A percentile compares a stretch with the other conserved stretches of the same genome.
These are phyloP conservation scores for Pisolithus sp. DNA, from an alignment of 768 basidiomycete species.

Conservation along the genomic window DNA sequence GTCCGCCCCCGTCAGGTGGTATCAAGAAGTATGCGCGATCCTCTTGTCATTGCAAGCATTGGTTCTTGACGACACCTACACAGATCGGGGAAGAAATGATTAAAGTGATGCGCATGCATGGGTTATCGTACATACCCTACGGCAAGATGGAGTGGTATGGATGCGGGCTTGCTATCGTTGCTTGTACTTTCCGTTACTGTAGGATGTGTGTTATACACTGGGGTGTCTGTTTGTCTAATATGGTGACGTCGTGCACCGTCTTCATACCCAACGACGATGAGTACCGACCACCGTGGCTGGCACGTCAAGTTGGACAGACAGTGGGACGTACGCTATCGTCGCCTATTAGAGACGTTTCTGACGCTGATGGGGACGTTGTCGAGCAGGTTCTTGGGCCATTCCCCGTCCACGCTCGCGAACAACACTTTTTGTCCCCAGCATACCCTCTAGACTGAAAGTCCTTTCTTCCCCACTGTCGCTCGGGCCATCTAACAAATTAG, in stretches of 20 bases:
- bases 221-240: no score
- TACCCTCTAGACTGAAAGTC: slow-evolving; percentile 61
- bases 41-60: neutral
- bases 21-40: slow-evolving; percentile 74
- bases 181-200: neutral
- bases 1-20: slow-evolving; percentile 55
- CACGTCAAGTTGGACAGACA: slow-evolving; percentile 18
- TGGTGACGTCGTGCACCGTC: no score
- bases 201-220: no score
- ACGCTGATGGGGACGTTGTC: neutral
- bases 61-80: slow-evolving; percentile 4
- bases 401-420: slow-evolving; percentile 78
- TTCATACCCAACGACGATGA: neutral
- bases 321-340: slow-evolving; percentile 22
- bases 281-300: slow-evolving; percentile 10
- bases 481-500: neutral
- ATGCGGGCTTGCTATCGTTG: neutral
- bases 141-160: neutral
- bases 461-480: neutral
- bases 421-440: slow-evolving; percentile 73
- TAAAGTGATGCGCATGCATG: neutral
- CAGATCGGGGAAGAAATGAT: slow-evolving; percentile 71
- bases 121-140: neutral
- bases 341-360: neutral
- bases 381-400: slow-evolving; percentile 73